A percentile compares a stretch with the other conserved stretches of the same genome.
phyloP scores from a whole-genome alignment of 2,329 filamentous ascomycete genomes.

The Colletotrichum chlorophyti region DNA sequence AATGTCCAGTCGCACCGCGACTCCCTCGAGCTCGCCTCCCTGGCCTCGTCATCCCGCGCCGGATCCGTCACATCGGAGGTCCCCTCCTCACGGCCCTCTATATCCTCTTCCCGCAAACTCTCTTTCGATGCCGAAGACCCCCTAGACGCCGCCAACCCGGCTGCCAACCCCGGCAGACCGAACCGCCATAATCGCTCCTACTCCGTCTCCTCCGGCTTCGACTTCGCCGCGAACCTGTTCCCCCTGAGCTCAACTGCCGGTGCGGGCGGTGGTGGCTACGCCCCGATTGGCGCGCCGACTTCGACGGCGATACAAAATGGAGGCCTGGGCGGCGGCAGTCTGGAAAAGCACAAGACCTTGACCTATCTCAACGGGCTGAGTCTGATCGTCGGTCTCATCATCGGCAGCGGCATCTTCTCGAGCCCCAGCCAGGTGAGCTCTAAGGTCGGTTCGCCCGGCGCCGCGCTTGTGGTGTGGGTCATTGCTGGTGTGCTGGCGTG shows the following conservation, averaged over 20 bases:
- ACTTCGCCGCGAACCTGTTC: slow-evolving; percentile 93
- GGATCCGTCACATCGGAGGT: slow-evolving; percentile 63
- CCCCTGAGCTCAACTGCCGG: slow-evolving; percentile 84
- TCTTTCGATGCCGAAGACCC: slow-evolving; percentile 90
- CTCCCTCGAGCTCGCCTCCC: slow-evolving; percentile 93
- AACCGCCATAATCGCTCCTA: slow-evolving; percentile 71
- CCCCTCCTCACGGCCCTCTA: slow-evolving; percentile 82
- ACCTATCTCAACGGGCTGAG: slow-evolving; percentile 94
- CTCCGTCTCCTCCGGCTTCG: slow-evolving; percentile 91
- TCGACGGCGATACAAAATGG: slow-evolving; percentile 48
- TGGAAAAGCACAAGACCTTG: slow-evolving; percentile 95
- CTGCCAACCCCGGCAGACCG: slow-evolving; percentile 47
- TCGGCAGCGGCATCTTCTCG: slow-evolving; percentile 95
- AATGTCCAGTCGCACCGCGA: slow-evolving; percentile 67
- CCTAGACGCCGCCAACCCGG: slow-evolving; percentile 67
- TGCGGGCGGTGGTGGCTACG: slow-evolving; percentile 74
- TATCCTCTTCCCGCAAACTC: slow-evolving; percentile 89
- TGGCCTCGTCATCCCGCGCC: slow-evolving; percentile 81
- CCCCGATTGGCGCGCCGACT: slow-evolving; percentile 78
- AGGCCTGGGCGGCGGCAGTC: slow-evolving; percentile 73
- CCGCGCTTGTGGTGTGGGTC: slow-evolving; percentile 88
- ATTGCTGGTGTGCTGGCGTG: slow-evolving; percentile 92
- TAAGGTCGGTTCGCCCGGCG: slow-evolving; percentile 90
- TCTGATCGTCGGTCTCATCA: slow-evolving; percentile 89
- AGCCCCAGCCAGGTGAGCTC: slow-evolving; percentile 91